Conservation (phyloP, 805 yeast species). For the Candida parachauliodes region DNA sequence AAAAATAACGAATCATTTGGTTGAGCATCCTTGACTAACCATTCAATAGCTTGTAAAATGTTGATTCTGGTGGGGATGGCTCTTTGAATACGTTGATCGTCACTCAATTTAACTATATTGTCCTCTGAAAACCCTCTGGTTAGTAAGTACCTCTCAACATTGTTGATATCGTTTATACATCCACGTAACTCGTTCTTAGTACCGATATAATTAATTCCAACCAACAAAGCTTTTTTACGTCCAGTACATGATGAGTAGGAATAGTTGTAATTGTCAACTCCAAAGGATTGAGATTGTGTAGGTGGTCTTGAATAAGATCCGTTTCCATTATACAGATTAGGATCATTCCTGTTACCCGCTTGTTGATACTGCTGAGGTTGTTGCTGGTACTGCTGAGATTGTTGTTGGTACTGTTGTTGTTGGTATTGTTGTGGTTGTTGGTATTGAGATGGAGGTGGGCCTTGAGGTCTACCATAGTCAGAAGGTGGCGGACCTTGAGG, state of each 20-base stretch:
- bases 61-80: conserved; percentile 65
- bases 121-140: conserved; percentile 45
- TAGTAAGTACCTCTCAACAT: conserved; percentile 44
- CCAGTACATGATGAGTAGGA: conserved; percentile 74
- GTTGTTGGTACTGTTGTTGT: conserved; percentile 6
- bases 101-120: conserved; percentile 59
- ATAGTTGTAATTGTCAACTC: conserved; percentile 28
- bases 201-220: conserved; percentile 79
- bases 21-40: conserved; percentile 71
- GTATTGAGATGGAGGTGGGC: conserved; percentile 7
- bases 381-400: no score
- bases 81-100: conserved; percentile 47
- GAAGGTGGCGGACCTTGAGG: conserved; percentile 7
- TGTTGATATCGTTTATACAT: conserved; percentile 73
- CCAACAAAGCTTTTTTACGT: conserved; percentile 64
- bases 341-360: conserved; percentile 25
- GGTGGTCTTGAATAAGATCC: conserved; percentile 11
- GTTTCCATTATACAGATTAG: conserved; percentile 9
- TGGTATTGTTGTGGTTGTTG: conserved; percentile 7
- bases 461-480: conserved; percentile 4
- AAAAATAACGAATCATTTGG: conserved; percentile 77
- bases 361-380: conserved; percentile 20
- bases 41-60: conserved; percentile 73
- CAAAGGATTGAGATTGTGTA: conserved; percentile 14
- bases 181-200: conserved; percentile 61